Percentiles rank a stretch among this genome's conserved stretches.
These are phyloP conservation scores for Pseudogymnoascus sp. DNA, from an alignment of 2,329 filamentous ascomycete genomes.

Conservation along the genomic window DNA sequence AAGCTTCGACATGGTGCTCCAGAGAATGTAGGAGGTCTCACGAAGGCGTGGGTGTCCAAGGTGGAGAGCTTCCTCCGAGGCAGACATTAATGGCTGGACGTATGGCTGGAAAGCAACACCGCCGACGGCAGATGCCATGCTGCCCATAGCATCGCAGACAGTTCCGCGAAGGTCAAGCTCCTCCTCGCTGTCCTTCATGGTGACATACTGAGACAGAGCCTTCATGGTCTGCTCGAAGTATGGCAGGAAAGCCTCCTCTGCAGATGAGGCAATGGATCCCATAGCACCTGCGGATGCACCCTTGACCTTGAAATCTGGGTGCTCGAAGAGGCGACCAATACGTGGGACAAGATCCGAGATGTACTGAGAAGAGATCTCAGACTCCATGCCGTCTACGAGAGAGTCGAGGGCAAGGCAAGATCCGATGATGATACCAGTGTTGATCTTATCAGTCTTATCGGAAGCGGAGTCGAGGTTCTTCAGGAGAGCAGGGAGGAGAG, in stretches of 20 bases:
- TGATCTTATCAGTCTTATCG: constrained; percentile 63
- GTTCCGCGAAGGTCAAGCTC: constrained; percentile 84
- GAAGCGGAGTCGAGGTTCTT: constrained; percentile 82
- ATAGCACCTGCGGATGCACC: constrained; percentile 81
- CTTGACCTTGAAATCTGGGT: constrained; percentile 85
- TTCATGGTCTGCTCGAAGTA: constrained; percentile 90
- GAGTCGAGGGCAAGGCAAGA: constrained; percentile 88
- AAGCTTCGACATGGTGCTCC: constrained; percentile 89
- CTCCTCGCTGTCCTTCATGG: constrained; percentile 81
- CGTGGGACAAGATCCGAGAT: constrained; percentile 76
- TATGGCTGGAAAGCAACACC: constrained; percentile 82
- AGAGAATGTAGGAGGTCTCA: constrained; percentile 95
- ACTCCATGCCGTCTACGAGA: constrained; percentile 77
- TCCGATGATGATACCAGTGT: constrained; percentile 77
- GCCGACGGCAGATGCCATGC: constrained; percentile 84
- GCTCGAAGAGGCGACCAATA: constrained; percentile 74
- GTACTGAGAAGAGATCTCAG: constrained; percentile 73
- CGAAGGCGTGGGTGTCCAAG: constrained; percentile 85
- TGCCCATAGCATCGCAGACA: constrained; percentile 87
- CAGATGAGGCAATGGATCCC: constrained; percentile 80
- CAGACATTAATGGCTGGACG: constrained; percentile 81
- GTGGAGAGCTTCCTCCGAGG: constrained; percentile 82
- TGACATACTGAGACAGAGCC: constrained; percentile 74
- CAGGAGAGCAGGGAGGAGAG: constrained; percentile 75
- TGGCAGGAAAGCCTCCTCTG: constrained; percentile 76